Percentiles rank a stretch among this genome's conserved stretches.
phyloP scores from a whole-genome alignment of 495 filamentous ascomycete species.

The Jackrogersella minutella region DNA sequence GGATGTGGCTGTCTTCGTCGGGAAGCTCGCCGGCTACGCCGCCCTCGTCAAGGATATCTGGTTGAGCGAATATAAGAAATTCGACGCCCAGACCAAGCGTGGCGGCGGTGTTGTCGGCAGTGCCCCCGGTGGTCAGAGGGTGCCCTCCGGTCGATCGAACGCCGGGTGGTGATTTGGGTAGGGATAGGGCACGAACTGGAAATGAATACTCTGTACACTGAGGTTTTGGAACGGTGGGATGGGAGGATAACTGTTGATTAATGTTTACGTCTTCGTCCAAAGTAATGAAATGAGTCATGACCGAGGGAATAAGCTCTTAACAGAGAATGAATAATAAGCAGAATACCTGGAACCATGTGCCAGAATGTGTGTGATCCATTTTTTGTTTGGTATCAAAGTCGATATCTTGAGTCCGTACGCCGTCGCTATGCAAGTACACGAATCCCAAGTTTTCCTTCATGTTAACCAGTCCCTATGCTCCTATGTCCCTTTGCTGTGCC shows the following conservation, averaged over 20 bases:
- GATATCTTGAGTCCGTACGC: constrained; percentile 31
- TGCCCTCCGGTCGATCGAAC: constrained; percentile 33
- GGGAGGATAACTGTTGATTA: not conserved
- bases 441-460: not conserved
- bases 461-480: not conserved
- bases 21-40: constrained; percentile 55
- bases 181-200: too few species aligned
- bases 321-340: constrained; percentile 28
- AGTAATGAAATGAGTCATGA: constrained; percentile 25
- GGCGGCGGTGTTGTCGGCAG: constrained; percentile 28
- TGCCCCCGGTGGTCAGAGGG: constrained; percentile 31
- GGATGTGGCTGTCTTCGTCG: constrained; percentile 57
- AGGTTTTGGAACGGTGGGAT: constrained; percentile 8
- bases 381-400: constrained; percentile 28
- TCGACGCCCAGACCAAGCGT: constrained; percentile 49
- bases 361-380: not conserved
- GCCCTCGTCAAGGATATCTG: constrained; percentile 64
- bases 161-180: constrained; percentile 35
- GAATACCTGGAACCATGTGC: constrained; percentile 4
- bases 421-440: constrained; percentile 43
- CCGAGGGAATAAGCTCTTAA: constrained; percentile 3
- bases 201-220: not conserved
- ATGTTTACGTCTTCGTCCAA: constrained; percentile 17
- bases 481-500: not conserved
- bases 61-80: constrained; percentile 61